A percentile compares a stretch with the other conserved stretches of the same genome.
phyloP scores from a whole-genome alignment of 306 rosid species.

The Rosa persica region DNA sequence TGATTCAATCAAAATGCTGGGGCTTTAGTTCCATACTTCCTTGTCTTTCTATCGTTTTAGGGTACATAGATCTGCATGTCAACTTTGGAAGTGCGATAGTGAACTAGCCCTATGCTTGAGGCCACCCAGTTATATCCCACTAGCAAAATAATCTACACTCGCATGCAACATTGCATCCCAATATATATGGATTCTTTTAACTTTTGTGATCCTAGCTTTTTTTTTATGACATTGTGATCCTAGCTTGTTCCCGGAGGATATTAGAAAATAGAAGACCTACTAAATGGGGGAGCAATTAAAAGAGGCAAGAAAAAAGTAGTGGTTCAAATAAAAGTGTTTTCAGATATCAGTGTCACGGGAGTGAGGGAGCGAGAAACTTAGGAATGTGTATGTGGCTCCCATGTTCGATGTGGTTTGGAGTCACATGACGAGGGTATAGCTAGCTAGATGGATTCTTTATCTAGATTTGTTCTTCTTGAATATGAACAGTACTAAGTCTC shows the following conservation, averaged over 20 bases:
- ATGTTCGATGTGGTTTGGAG: slow-evolving; percentile 1
- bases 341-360: neutral
- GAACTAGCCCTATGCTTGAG: neutral
- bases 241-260: neutral
- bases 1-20: neutral
- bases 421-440: slow-evolving; percentile 1
- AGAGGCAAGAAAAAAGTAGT: slow-evolving; percentile 10
- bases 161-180: slow-evolving; percentile 1
- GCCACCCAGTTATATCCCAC: neutral
- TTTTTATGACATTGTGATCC: too few relatives aligned
- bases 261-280: neutral
- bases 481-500: neutral
- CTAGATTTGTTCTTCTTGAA: neutral
- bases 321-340: neutral
- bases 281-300: neutral
- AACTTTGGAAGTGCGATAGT: neutral
- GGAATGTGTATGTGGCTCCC: slow-evolving; percentile 1
- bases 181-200: neutral
- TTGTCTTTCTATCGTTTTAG: neutral
- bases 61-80: neutral
- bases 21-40: neutral
- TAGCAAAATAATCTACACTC: neutral
- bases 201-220: neutral
- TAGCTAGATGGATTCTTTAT: neutral
- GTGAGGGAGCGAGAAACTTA: neutral